Evolutionary conservation across 1,284 basidiomycete species (phyloP), one percentile per base, ranked within the genome.

Genomic region (Leucoagaricus sp.): DNA sequence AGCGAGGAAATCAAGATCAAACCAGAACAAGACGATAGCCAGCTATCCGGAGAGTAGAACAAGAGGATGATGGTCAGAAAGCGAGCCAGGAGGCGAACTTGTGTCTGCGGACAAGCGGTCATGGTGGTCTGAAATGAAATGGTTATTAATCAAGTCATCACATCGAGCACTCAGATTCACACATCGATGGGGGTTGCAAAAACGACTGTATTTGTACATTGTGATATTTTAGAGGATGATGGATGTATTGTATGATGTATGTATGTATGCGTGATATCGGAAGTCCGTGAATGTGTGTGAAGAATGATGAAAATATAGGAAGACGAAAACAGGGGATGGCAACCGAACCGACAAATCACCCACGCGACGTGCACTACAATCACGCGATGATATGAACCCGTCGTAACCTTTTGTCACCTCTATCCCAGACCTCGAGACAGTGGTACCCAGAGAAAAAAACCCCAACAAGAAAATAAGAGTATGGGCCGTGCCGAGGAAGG

Each of bases 241-340:
- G 61, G 53, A 58, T 34, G 55, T 59, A 38, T 31, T 56, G 49
- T 56, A 60, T 53, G 50, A 49, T 53, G 60, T 61, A 59, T 63
- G 57, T 64, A 53, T 61, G 55, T 56, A 50, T 57, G 51, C 60
- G 60, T 33, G 62, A 58, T 49, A 38, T 25, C 52, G 36, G 19
- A 49, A 44, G 63, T 60, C 55, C 63, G 46, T 71, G 64, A 53
- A 63, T 65, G 64, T 64, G 58, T 68, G 64, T 65, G 60, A 61
- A 28, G 36, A n/a, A 38, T 8, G 4, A 41, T 42, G 47, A 45
- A 50, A 49, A 36, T 49, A 55, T 40, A 33, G 42, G 48, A 50
- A n/a, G 31, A 26, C 46, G 29, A 50, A 52, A 47, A 26, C 36
- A 42, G 29, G 44, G 31, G 26, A 51, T 33, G 4, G 49, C 26